phyloP scores from a whole-genome alignment of 306 rosid genomes.

The Alnus glutinosa region DNA sequence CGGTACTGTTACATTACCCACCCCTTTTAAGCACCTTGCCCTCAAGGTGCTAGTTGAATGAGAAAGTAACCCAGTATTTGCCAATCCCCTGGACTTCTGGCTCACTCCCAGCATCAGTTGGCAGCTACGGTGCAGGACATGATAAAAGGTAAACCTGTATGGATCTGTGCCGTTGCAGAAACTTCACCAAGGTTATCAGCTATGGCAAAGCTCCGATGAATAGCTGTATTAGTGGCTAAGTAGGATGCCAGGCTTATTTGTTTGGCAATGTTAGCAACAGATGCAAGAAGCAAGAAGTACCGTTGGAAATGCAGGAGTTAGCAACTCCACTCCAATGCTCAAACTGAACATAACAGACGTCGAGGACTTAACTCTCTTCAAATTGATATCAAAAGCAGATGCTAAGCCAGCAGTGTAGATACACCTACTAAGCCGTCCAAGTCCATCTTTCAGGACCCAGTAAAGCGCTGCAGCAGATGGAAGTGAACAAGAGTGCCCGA shows the following conservation, averaged over 20 bases:
- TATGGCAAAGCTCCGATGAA: slow-evolving; percentile 88
- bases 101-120: no score
- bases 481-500: slow-evolving; percentile 71
- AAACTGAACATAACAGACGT: slow-evolving; percentile 73
- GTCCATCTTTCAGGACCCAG: slow-evolving; percentile 93
- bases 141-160: no score
- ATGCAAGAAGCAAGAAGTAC: slow-evolving; percentile 80
- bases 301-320: slow-evolving; percentile 74
- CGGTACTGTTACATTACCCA: no score
- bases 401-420: slow-evolving; percentile 89
- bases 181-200: slow-evolving; percentile 92
- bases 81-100: no score
- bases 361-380: slow-evolving; percentile 88
- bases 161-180: slow-evolving; percentile 93
- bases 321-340: slow-evolving; percentile 86
- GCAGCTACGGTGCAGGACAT: no score
- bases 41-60: no score
- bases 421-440: slow-evolving; percentile 84
- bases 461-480: slow-evolving; percentile 92
- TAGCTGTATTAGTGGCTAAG: slow-evolving; percentile 75
- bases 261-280: slow-evolving; percentile 82
- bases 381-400: slow-evolving; percentile 80
- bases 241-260: slow-evolving; percentile 79
- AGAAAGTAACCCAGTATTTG: no score
- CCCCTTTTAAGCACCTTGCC: no score